Evolutionary conservation across 345 rosid genomes (phyloP).

Genomic region (Erodium maritimum): DNA sequence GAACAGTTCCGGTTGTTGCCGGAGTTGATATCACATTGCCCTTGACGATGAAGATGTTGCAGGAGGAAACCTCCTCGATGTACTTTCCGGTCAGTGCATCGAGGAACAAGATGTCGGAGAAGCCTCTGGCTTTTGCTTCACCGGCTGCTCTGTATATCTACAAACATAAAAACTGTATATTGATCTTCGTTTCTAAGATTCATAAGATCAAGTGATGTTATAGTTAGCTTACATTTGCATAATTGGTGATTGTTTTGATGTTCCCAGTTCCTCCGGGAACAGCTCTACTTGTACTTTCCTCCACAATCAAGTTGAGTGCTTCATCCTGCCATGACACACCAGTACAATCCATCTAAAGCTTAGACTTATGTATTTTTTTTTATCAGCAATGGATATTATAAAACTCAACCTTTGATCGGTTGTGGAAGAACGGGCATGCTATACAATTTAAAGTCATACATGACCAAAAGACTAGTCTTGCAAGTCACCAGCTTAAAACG

Average conservation of each 20-base stretch:
- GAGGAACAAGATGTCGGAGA: constrained; percentile 22
- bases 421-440: no score
- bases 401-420: no score
- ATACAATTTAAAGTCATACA: no score
- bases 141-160: constrained; percentile 16
- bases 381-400: no score
- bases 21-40: constrained; percentile 21
- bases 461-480: no score
- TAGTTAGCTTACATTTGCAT: constrained; percentile 13
- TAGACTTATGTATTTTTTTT: no score
- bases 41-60: constrained; percentile 23
- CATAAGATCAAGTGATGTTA: no score
- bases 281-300: constrained; percentile 16
- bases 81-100: constrained; percentile 20
- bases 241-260: constrained; percentile 22
- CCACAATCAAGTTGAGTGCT: constrained; percentile 12
- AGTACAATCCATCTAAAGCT: neutral
- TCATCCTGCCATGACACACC: neutral
- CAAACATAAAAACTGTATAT: neutral
- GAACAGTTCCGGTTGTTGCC: constrained; percentile 14
- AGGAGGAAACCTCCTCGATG: constrained; percentile 29
- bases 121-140: constrained; percentile 19
- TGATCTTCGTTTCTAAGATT: no score
- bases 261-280: constrained; percentile 23
- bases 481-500: no score